phyloP scores from a whole-genome alignment of 768 basidiomycete genomes.

The Kwoniella mangroviensis region DNA sequence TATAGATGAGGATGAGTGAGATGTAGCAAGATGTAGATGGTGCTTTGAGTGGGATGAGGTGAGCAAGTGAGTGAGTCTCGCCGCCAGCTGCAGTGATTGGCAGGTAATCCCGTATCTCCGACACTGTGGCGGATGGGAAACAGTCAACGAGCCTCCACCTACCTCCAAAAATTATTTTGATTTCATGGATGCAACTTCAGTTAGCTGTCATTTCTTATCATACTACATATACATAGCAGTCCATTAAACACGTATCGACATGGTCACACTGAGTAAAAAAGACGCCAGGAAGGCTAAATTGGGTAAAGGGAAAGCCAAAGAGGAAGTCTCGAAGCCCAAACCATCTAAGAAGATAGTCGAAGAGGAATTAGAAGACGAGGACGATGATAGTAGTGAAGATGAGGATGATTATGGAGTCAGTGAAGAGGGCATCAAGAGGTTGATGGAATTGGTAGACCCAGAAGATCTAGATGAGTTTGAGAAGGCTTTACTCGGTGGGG shows the following conservation, averaged over 20 bases:
- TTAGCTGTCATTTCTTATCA: not conserved
- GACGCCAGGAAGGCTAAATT: constrained; percentile 25
- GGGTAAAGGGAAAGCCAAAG: constrained; percentile 36
- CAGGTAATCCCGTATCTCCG: constrained; percentile 7
- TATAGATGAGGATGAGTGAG: not conserved
- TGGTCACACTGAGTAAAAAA: constrained; percentile 43
- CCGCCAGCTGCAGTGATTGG: not conserved
- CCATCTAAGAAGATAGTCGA: constrained; percentile 2
- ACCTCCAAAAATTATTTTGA: constrained; percentile 20
- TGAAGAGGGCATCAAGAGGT: constrained; percentile 47
- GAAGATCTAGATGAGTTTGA: constrained; percentile 73
- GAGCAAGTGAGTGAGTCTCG: not conserved
- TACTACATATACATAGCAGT: constrained; percentile 11
- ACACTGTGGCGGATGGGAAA: not conserved
- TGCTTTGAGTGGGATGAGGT: not conserved
- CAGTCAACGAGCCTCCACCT: not conserved
- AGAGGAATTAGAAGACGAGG: constrained; percentile 22
- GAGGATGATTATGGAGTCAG: constrained; percentile 55
- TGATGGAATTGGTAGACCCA: constrained; percentile 50
- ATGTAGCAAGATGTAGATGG: not conserved
- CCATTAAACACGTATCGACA: constrained; percentile 14
- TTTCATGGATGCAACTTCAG: not conserved
- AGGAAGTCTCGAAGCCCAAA: constrained; percentile 5
- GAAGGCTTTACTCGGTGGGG: constrained; percentile 62
- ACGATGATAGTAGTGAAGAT: constrained; percentile 42